Conservation (phyloP, 2,329 filamentous ascomycete genomes). For the Aspergillus ochraceus region DNA sequence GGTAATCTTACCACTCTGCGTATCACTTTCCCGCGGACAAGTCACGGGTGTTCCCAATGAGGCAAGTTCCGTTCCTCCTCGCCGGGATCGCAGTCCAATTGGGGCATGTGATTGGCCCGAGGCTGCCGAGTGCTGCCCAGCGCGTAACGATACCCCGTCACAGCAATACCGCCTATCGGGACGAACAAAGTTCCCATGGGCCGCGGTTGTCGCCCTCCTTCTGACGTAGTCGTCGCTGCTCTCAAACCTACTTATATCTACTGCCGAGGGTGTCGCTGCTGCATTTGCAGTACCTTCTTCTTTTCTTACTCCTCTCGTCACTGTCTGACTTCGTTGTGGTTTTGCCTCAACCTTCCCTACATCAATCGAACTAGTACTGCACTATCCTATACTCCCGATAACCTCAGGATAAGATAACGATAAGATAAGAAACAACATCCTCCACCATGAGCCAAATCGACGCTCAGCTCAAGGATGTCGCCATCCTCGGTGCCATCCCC, state of each 20-base stretch:
- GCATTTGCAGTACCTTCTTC: not conserved
- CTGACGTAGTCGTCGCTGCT: constrained; percentile 18
- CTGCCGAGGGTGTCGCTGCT: too few species aligned
- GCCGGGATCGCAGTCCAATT: too few species aligned
- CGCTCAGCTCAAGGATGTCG: constrained; percentile 80
- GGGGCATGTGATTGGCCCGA: not conserved
- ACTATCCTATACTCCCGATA: too few species aligned
- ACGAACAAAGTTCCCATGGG: constrained; percentile 14
- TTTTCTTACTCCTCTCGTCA: not conserved
- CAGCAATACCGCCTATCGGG: not conserved
- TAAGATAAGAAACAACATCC: not conserved
- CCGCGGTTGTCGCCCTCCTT: constrained; percentile 21
- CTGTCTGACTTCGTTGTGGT: not conserved
- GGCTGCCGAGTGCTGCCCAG: constrained; percentile 9
- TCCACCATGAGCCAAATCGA: constrained; percentile 66
- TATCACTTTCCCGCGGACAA: constrained; percentile 23
- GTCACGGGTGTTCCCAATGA: constrained; percentile 14
- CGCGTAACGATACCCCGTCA: constrained; percentile 7
- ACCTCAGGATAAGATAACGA: not conserved
- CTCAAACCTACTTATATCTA: not conserved
- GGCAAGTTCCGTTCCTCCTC: constrained; percentile 19
- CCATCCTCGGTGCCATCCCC: constrained; percentile 76
- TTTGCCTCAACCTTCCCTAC: not conserved
- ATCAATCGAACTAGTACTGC: not conserved
- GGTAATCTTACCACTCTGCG: not conserved